These are phyloP conservation scores for Trypanosoma platydactyli DNA, from an alignment of 208 protist species.

Conservation along the genomic window DNA sequence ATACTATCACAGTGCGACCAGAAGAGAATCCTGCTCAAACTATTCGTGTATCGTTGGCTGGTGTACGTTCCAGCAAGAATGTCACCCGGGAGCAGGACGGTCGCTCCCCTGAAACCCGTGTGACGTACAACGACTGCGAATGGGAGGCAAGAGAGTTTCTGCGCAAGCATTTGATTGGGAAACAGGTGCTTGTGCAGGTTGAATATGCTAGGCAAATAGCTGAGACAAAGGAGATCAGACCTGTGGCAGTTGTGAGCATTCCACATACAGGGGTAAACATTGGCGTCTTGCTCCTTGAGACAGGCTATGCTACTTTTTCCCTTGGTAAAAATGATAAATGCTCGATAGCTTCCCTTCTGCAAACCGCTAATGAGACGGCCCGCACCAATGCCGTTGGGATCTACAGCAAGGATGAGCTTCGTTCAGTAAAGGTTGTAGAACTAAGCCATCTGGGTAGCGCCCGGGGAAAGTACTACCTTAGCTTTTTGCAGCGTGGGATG, in stretches of 20 bases:
- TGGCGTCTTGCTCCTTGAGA: constrained; percentile 69
- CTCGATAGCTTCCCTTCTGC: constrained; percentile 53
- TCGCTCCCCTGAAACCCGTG: constrained; percentile 71
- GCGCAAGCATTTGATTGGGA: constrained; percentile 75
- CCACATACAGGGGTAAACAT: constrained; percentile 71
- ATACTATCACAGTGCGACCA: constrained; percentile 73
- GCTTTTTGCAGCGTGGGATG: constrained; percentile 89
- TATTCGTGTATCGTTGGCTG: constrained; percentile 74
- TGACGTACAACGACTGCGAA: constrained; percentile 85
- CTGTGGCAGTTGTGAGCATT: constrained; percentile 56
- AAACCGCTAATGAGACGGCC: constrained; percentile 63
- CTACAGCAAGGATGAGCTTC: constrained; percentile 38
- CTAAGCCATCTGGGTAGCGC: constrained; percentile 80
- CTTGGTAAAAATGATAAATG: constrained; percentile 78
- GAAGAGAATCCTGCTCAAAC: constrained; percentile 43
- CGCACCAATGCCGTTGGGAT: constrained; percentile 45
- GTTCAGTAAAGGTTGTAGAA: constrained; percentile 71
- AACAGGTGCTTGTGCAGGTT: constrained; percentile 68
- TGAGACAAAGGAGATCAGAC: constrained; percentile 81
- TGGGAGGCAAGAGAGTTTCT: constrained; percentile 90
- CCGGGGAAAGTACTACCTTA: constrained; percentile 82
- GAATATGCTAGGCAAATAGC: constrained; percentile 83
- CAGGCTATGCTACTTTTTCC: constrained; percentile 79
- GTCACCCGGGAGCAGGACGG: constrained; percentile 79
- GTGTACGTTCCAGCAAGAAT: constrained; percentile 81